A percentile compares a stretch with the other conserved stretches of the same genome.
Evolutionary conservation across 2,329 filamentous ascomycete species (phyloP).

Genomic region (Hypomyces rosellus): DNA sequence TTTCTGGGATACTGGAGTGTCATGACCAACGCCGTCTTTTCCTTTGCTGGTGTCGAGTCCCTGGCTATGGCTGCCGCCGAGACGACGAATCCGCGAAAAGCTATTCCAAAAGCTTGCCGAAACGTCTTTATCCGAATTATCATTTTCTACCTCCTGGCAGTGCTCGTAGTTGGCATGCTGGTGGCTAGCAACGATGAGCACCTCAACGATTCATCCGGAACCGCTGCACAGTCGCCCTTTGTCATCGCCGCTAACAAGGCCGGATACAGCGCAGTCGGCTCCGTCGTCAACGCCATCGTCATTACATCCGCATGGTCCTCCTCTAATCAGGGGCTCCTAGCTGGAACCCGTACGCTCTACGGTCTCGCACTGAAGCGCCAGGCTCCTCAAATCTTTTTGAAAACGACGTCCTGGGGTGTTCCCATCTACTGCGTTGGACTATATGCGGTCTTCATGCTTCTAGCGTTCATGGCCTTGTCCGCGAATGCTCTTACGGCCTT

Average conservation of each 20-base stretch:
- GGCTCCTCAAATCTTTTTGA: slow-evolving; percentile 55
- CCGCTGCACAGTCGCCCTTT: slow-evolving; percentile 51
- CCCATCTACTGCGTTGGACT: slow-evolving; percentile 54
- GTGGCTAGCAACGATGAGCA: slow-evolving; percentile 53
- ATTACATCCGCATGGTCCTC: slow-evolving; percentile 62
- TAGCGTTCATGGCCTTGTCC: slow-evolving; percentile 53
- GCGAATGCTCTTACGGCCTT: slow-evolving; percentile 56
- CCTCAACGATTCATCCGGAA: slow-evolving; percentile 40
- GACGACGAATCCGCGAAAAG: slow-evolving; percentile 47
- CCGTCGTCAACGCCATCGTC: slow-evolving; percentile 71
- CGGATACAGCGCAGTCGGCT: slow-evolving; percentile 60
- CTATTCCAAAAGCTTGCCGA: slow-evolving; percentile 49
- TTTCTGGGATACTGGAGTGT: slow-evolving; percentile 63
- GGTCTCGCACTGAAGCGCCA: slow-evolving; percentile 61
- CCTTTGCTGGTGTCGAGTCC: slow-evolving; percentile 59
- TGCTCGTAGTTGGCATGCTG: slow-evolving; percentile 65
- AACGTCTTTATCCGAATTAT: slow-evolving; percentile 54
- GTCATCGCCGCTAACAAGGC: slow-evolving; percentile 67
- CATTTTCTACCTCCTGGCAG: slow-evolving; percentile 57
- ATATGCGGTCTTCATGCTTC: slow-evolving; percentile 47
- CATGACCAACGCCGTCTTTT: slow-evolving; percentile 58
- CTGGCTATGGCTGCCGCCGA: slow-evolving; percentile 58
- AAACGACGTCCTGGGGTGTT: slow-evolving; percentile 55
- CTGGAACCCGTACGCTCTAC: slow-evolving; percentile 63
- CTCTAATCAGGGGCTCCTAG: slow-evolving; percentile 56